Percentiles rank a stretch among this genome's conserved stretches.
Conservation (phyloP, 139 green algal species). For the Tetradesmus obliquus region DNA sequence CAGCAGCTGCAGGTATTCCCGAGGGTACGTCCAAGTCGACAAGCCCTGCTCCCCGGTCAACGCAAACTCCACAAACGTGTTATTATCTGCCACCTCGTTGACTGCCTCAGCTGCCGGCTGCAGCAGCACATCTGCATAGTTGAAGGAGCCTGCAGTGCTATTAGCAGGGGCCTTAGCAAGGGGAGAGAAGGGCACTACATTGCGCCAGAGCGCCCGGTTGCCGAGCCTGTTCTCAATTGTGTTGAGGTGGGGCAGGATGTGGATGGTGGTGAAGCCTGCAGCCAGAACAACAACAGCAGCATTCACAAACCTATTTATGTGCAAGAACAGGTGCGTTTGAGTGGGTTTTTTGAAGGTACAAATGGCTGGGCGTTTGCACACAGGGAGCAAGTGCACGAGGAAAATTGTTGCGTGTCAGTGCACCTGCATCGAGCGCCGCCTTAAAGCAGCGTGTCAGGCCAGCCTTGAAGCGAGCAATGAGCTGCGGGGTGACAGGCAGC, state of each 20-base stretch:
- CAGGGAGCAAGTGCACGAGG: too few species aligned
- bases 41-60: conserved; percentile 37
- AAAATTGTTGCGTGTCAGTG: not conserved
- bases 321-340: too few species aligned
- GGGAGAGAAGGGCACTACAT: conserved; percentile 29
- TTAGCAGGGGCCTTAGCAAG: not conserved
- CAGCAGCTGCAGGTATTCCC: not conserved
- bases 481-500: not conserved
- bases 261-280: conserved; percentile 36
- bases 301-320: not conserved
- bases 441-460: conserved; percentile 24
- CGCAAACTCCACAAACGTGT: conserved; percentile 20
- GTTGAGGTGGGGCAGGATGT: conserved; percentile 24
- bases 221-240: not conserved
- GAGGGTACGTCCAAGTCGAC: conserved; percentile 14
- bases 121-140: conserved; percentile 19
- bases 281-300: not conserved
- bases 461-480: not conserved
- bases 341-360: too few species aligned
- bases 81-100: not conserved
- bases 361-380: too few species aligned
- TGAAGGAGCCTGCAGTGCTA: not conserved
- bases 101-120: conserved; percentile 3
- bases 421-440: not conserved
- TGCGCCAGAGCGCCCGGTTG: conserved; percentile 12